Conservation (phyloP, 2,329 filamentous ascomycete genomes). For the Sclerotiophoma versabilis region DNA sequence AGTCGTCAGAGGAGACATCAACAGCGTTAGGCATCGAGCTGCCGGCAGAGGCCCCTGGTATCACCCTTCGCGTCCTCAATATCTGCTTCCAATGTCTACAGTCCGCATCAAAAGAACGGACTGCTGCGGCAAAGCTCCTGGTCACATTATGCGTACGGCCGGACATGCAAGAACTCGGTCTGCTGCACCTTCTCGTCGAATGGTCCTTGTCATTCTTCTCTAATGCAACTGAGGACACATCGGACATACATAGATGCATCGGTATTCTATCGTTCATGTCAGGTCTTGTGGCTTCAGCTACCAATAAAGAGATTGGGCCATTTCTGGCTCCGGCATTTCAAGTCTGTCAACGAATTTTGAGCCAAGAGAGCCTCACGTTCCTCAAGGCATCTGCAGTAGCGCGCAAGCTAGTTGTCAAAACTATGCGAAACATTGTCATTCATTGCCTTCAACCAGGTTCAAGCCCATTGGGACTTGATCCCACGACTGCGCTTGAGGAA, state of each 20-base stretch:
- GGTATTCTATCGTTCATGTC: conserved; percentile 82
- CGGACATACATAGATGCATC: conserved; percentile 76
- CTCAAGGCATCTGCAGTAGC: conserved; percentile 78
- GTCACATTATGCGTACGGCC: conserved; percentile 81
- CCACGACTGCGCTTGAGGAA: conserved; percentile 67
- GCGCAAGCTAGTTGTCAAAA: conserved; percentile 83
- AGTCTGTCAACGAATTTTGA: conserved; percentile 66
- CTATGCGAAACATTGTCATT: conserved; percentile 76
- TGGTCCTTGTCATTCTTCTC: conserved; percentile 73
- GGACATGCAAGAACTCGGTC: conserved; percentile 82
- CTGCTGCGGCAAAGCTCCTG: conserved; percentile 83
- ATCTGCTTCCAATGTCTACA: conserved; percentile 75
- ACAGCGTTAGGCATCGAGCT: conserved; percentile 58
- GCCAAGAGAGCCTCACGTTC: conserved; percentile 58
- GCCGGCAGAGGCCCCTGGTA: conserved; percentile 68
- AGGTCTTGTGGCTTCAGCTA: conserved; percentile 73
- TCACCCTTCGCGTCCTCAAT: conserved; percentile 74
- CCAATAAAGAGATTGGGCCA: conserved; percentile 75
- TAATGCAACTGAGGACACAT: conserved; percentile 49
- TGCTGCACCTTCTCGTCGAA: conserved; percentile 71
- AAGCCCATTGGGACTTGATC: conserved; percentile 44
- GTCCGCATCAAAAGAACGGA: conserved; percentile 83
- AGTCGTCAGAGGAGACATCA: conserved; percentile 41
- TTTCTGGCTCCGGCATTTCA: conserved; percentile 72
- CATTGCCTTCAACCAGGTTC: conserved; percentile 62